Evolutionary conservation across 371 early-diverging fungal species (phyloP).

Genomic region (Capillidium rhysosporum): DNA sequence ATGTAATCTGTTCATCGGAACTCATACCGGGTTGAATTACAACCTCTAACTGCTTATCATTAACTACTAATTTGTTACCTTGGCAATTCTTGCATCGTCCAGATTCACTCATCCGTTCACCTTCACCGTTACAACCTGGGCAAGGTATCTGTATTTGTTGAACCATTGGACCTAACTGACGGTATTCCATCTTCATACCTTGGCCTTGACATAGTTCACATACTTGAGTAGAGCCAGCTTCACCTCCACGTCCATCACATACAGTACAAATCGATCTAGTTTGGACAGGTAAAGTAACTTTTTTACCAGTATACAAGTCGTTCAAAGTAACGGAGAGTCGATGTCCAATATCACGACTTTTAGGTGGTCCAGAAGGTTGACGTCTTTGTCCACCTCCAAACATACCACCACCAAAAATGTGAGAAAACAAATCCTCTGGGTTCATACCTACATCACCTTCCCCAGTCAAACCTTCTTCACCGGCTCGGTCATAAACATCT

Average conservation of each 20-base stretch:
- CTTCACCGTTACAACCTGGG: slow-evolving; percentile 43
- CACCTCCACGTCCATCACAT: slow-evolving; percentile 58
- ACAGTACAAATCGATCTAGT: slow-evolving; percentile 56
- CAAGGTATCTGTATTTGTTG: slow-evolving; percentile 88
- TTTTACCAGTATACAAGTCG: slow-evolving; percentile 77
- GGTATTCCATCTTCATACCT: slow-evolving; percentile 67
- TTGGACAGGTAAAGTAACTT: slow-evolving; percentile 50
- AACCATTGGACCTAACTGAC: slow-evolving; percentile 89
- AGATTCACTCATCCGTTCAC: slow-evolving; percentile 47
- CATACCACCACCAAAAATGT: slow-evolving; percentile 46
- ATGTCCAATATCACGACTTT: slow-evolving; percentile 56
- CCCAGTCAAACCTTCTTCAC: slow-evolving; percentile 58
- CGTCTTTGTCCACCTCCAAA: slow-evolving; percentile 26
- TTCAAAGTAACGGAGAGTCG: slow-evolving; percentile 59
- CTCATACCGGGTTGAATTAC: slow-evolving; percentile 83
- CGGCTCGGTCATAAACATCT: slow-evolving; percentile 67
- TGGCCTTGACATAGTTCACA: slow-evolving; percentile 75
- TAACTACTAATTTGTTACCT: slow-evolving; percentile 55
- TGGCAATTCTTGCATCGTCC: slow-evolving; percentile 73
- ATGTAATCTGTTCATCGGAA: slow-evolving; percentile 74
- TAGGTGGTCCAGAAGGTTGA: slow-evolving; percentile 44
- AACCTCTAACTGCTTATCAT: slow-evolving; percentile 76
- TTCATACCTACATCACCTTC: slow-evolving; percentile 32
- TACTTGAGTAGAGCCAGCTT: slow-evolving; percentile 39
- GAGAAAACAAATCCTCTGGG: slow-evolving; percentile 69